These are phyloP conservation scores for Hemileia vastatrix DNA, from an alignment of 1,284 basidiomycete genomes.

Conservation along the genomic window DNA sequence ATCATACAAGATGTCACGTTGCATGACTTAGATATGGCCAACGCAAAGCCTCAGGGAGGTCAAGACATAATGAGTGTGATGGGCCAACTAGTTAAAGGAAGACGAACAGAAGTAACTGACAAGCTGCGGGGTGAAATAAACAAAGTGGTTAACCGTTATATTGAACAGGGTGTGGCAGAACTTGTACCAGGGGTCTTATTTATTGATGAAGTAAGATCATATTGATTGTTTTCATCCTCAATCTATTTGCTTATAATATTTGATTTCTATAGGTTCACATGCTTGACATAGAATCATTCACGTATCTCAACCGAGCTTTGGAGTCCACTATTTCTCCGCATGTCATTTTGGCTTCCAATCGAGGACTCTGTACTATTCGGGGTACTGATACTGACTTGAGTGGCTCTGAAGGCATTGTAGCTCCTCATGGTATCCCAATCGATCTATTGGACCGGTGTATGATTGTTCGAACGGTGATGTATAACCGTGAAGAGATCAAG, in stretches of 20 bases:
- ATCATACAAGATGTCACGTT: conserved; percentile 95
- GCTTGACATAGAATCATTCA: conserved; percentile 99
- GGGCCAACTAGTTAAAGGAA: conserved; percentile 88
- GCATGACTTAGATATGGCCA: conserved; percentile 92
- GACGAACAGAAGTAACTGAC: conserved; percentile 91
- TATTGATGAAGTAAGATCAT: conserved; percentile 92
- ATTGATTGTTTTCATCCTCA: neutral
- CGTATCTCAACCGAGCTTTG: conserved; percentile 88
- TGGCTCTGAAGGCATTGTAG: conserved; percentile 61
- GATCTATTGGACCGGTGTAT: conserved; percentile 92
- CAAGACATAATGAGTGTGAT: conserved; percentile 99
- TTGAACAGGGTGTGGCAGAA: conserved; percentile 96
- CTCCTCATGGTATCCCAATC: conserved; percentile 87
- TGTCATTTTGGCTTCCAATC: conserved; percentile 91
- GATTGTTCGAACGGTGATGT: conserved; percentile 86
- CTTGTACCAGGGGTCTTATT: conserved; percentile 95
- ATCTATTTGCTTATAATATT: too few species aligned
- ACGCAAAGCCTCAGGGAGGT: conserved; percentile 82
- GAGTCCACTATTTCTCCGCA: conserved; percentile 96
- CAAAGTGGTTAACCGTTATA: conserved; percentile 95
- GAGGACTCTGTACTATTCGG: conserved; percentile 79
- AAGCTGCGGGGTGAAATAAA: conserved; percentile 92
- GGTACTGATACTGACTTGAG: conserved; percentile 59
- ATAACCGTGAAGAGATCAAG: conserved; percentile 73
- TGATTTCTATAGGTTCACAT: conserved; percentile 88